Evolutionary conservation across 257 asterid species (phyloP).

Genomic region (Eucommia ulmoides): DNA sequence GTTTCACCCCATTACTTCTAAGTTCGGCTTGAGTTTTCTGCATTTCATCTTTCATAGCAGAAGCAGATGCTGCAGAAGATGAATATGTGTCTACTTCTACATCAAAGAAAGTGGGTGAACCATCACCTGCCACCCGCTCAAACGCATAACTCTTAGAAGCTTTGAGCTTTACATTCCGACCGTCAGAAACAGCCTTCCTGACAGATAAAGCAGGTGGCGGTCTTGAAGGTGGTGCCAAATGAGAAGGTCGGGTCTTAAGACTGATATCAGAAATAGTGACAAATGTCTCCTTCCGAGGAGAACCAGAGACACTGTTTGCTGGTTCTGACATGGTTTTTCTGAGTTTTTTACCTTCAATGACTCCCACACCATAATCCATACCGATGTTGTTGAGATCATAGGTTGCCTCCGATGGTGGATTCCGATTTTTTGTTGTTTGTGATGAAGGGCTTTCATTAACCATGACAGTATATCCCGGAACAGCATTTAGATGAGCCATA

Average conservation of each 20-base stretch:
- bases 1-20: slow-evolving; percentile 13
- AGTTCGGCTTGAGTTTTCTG: slow-evolving; percentile 27
- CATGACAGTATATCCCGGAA: slow-evolving; percentile 33
- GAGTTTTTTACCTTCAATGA: slow-evolving; percentile 17
- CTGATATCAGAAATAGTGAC: slow-evolving; percentile 60
- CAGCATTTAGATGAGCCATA: slow-evolving; percentile 27
- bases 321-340: slow-evolving; percentile 20
- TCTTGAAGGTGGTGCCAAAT: slow-evolving; percentile 87
- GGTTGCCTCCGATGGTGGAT: slow-evolving; percentile 12
- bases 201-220: slow-evolving; percentile 62
- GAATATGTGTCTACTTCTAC: slow-evolving; percentile 40
- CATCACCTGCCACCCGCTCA: slow-evolving; percentile 29
- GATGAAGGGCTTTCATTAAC: slow-evolving; percentile 28
- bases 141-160: slow-evolving; percentile 27
- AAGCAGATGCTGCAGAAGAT: slow-evolving; percentile 14
- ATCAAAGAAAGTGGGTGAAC: slow-evolving; percentile 34
- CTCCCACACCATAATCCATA: slow-evolving; percentile 17
- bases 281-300: slow-evolving; percentile 35
- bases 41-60: slow-evolving; percentile 17
- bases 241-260: slow-evolving; percentile 74
- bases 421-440: slow-evolving; percentile 22
- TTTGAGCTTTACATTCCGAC: slow-evolving; percentile 22
- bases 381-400: slow-evolving; percentile 24
- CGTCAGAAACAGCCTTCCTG: slow-evolving; percentile 21
- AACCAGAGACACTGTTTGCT: slow-evolving; percentile 15